Conservation (phyloP, 345 rosid genomes). For the Brassica incana region DNA sequence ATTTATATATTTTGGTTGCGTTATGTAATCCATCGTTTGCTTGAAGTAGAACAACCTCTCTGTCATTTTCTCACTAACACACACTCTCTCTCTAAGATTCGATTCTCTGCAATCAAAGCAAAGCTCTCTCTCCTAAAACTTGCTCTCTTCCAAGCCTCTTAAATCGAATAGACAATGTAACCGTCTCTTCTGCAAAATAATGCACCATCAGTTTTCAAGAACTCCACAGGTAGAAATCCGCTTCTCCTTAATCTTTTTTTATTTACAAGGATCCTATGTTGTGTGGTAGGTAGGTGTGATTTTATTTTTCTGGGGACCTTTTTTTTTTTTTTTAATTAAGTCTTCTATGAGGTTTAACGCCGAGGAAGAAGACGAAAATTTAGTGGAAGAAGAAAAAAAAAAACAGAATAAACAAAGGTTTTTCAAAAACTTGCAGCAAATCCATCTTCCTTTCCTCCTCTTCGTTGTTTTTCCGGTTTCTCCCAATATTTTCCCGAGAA, state of each 20-base stretch:
- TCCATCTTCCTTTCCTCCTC: neutral
- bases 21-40: conserved; percentile 19
- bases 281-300: neutral
- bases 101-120: conserved; percentile 43
- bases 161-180: neutral
- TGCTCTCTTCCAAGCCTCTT: conserved; percentile 3
- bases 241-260: neutral
- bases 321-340: neutral
- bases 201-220: neutral
- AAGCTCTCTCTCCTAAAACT: conserved; percentile 8
- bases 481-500: conserved; percentile 26
- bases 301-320: neutral
- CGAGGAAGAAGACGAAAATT: no score
- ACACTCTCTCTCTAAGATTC: conserved; percentile 25
- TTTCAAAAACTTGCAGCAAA: neutral
- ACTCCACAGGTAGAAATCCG: conserved; percentile 10
- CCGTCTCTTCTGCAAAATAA: neutral
- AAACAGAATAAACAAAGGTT: neutral
- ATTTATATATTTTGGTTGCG: neutral
- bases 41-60: conserved; percentile 30
- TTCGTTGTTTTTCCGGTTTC: neutral
- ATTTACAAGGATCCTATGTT: neutral
- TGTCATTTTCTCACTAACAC: neutral
- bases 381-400: no score
- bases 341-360: neutral